Evolutionary conservation across 768 basidiomycete species (phyloP), one percentile per base, ranked within the genome.

Genomic region (Auriscalpium vulgare): DNA sequence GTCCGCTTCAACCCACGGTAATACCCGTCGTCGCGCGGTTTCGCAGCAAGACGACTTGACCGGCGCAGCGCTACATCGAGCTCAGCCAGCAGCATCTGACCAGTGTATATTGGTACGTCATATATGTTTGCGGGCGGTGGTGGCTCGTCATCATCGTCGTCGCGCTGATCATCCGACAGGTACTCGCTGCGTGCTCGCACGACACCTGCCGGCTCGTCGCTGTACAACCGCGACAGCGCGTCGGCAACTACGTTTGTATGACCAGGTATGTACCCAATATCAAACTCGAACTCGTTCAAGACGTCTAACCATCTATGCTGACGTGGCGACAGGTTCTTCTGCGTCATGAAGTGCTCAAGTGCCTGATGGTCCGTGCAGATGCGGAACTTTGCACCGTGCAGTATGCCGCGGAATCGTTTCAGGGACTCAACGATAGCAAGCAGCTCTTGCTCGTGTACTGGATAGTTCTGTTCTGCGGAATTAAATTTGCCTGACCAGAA

Each of bases 391-490:
- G 49, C 37, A 0, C 70, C 70, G 3, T 55, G 49, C 10, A 71
- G 61, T 29, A 65, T 51, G 35, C 59, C 14, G 56, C 61, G 14
- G 67, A 67, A 56, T 58, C 69, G 69, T 45, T 70, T 72, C 53
- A 78, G 56, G 0, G 73, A 65, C 46, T 77, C 73, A 0, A 78
- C 63, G 0, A 71, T 69, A 0, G 67, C 68, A 17, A 71, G 51
- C 1, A 53, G 16, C 38, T 66, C 63, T 2, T 50, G 50, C 36
- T 70, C 66, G 44, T 60, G 63, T 9, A 62, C 62, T 2, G 37
- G 40, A 48, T 71, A 70, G 21, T 53, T 44, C 0, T 38, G 37
- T 50, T 69, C 69, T 0, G 69, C 67, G 8, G 45, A 14, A 1
- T 65, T 66, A 56, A 71, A 70, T 43, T 71, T 71, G 16, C 60